Evolutionary conservation across 768 basidiomycete species (phyloP).

Genomic region (Hysterangium stoloniferum): DNA sequence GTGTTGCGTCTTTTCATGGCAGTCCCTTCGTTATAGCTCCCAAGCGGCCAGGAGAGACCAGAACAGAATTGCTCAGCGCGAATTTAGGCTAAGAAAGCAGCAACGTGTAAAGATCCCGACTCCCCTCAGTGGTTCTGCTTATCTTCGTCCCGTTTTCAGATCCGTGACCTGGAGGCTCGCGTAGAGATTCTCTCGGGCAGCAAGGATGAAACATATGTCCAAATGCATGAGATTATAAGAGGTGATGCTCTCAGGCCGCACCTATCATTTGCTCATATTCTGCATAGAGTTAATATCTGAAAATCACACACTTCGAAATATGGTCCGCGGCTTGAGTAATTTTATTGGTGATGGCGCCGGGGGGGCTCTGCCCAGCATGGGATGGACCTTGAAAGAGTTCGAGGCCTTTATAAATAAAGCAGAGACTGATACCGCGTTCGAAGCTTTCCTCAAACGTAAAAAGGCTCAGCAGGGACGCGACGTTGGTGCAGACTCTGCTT

Average conservation of each 20-base stretch:
- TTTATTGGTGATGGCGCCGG: constrained; percentile 88
- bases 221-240: constrained; percentile 76
- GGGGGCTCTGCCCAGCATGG: constrained; percentile 67
- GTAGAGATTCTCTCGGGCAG: constrained; percentile 93
- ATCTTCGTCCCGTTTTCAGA: constrained; percentile 36
- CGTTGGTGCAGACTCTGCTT: background rate
- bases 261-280: background rate
- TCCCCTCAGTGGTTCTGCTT: background rate
- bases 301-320: constrained; percentile 74
- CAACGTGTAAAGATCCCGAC: constrained; percentile 64
- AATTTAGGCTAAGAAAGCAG: constrained; percentile 88
- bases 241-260: constrained; percentile 33
- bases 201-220: constrained; percentile 79
- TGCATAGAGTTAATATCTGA: constrained; percentile 75
- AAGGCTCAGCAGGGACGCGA: constrained; percentile 13
- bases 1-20: constrained; percentile 11
- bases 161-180: constrained; percentile 89
- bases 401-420: constrained; percentile 74
- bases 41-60: constrained; percentile 85
- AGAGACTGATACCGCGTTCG: constrained; percentile 91
- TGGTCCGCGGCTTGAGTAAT: constrained; percentile 64
- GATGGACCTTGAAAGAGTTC: constrained; percentile 73
- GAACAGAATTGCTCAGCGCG: constrained; percentile 88
- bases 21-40: constrained; percentile 48
- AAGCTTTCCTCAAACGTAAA: constrained; percentile 75